Evolutionary conservation across 2,329 filamentous ascomycete genomes (phyloP).

Genomic region (Colletotrichum gloeosporioides): DNA sequence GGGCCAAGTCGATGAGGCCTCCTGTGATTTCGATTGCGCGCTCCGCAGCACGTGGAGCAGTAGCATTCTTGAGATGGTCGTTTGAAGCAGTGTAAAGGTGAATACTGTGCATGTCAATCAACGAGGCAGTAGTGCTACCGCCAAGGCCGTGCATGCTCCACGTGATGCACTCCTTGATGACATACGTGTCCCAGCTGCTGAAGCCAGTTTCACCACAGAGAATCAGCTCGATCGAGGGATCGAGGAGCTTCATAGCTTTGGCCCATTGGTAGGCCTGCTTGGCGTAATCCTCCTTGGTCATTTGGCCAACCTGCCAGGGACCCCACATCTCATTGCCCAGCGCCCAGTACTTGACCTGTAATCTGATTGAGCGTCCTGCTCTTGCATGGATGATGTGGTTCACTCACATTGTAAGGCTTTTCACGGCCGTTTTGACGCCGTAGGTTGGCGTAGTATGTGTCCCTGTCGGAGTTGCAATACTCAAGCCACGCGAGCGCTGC

Average conservation of each 20-base stretch:
- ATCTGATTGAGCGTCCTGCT: background rate
- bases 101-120: conserved; percentile 83
- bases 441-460: conserved; percentile 84
- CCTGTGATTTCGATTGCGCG: conserved; percentile 75
- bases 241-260: conserved; percentile 73
- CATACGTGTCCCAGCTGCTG: conserved; percentile 75
- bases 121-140: conserved; percentile 35
- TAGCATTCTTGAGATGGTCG: conserved; percentile 52
- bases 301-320: conserved; percentile 70
- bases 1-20: conserved; percentile 73
- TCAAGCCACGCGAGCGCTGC: conserved; percentile 76
- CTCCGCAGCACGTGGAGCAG: conserved; percentile 72
- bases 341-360: conserved; percentile 79
- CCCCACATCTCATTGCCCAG: conserved; percentile 79
- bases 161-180: conserved; percentile 70
- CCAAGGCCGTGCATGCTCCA: conserved; percentile 38
- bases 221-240: conserved; percentile 72
- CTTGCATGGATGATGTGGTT: background rate
- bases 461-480: conserved; percentile 80
- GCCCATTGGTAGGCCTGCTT: conserved; percentile 75
- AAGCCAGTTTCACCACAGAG: conserved; percentile 76
- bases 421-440: conserved; percentile 76
- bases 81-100: conserved; percentile 75
- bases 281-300: conserved; percentile 73
- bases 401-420: conserved; percentile 69